Evolutionary conservation across 352 stramenopile genomes (phyloP), one percentile per base, ranked within the genome.

Genomic region (Phytophthora palmivora): DNA sequence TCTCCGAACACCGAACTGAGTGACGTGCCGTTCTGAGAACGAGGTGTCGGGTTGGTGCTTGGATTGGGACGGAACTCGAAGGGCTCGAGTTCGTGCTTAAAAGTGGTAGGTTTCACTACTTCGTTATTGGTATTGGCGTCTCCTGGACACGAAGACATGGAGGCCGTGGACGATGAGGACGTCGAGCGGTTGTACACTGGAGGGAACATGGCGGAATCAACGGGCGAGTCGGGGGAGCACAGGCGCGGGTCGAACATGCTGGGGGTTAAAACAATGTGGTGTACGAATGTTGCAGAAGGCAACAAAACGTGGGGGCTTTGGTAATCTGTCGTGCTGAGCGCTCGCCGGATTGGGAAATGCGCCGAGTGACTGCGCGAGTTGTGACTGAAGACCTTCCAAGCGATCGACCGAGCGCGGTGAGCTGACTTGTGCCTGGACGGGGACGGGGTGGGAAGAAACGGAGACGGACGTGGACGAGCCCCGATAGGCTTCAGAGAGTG

Each of bases 1-100:
- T 93, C 84, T 21, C 79, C 81, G 53, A 93, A 93, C 43, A 93
- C 80, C 21, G 82, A 91, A 64, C 69, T 86, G 63, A 91, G 79
- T 32, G 82, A 86, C 43, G 74, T 79, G 41, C 63, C 46, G 9
- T 63, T 75, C 32, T 62, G 62, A 38, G 38, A 72, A 33, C 37
- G 67, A 3, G 56, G 66, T 33, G 57, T 64, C 11, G 53, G 63
- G 28, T 49, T 61, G 9, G 22, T 14, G 22, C 6, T 24, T 12
- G 51, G 39, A 16, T 14, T 50, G 3, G 76, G 64, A 12, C 69
- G 72, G 72, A 85, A 91, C 57, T 88, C 79, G 50, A 92, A 89
- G 0, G 84, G 84, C 60, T 92, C 81, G 26, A 92, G 71, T 37
- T 88, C 82, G 10, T 63, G 47, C 48, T 76, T 70, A 21, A 70